Conservation (phyloP, 495 filamentous ascomycete genomes). For the Cudoniella acicularis region DNA sequence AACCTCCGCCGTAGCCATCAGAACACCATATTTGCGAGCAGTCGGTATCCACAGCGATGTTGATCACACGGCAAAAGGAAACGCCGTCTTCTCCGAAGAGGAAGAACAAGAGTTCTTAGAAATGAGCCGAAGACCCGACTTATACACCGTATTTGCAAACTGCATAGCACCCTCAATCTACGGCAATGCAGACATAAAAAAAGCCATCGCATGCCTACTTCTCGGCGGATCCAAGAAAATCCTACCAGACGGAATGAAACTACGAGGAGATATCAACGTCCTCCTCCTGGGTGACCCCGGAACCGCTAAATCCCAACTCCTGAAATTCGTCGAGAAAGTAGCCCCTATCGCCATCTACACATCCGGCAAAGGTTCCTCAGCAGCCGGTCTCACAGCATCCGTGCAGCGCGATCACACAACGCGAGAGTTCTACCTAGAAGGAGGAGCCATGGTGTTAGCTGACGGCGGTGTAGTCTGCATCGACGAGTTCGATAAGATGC, state of each 20-base stretch:
- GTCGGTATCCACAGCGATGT: conserved; percentile 88
- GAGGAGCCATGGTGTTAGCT: conserved; percentile 97
- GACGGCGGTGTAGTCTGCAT: conserved; percentile 99
- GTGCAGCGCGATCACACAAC: conserved; percentile 91
- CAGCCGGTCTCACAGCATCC: conserved; percentile 95
- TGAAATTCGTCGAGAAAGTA: conserved; percentile 97
- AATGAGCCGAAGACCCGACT: conserved; percentile 82
- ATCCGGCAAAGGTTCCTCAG: conserved; percentile 97
- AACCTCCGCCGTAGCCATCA: conserved; percentile 81
- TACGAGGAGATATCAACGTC: conserved; percentile 98
- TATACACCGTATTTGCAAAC: conserved; percentile 84
- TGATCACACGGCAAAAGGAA: conserved; percentile 85
- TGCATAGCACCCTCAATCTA: conserved; percentile 98
- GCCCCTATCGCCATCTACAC: conserved; percentile 98
- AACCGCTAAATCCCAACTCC: conserved; percentile 95
- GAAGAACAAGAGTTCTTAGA: conserved; percentile 98
- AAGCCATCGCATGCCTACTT: conserved; percentile 93
- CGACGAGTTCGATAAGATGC: conserved; percentile 99
- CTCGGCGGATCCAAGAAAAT: conserved; percentile 98
- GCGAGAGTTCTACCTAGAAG: conserved; percentile 96
- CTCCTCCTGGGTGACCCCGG: conserved; percentile 95
- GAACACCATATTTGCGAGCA: conserved; percentile 93
- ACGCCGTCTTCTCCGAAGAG: conserved; percentile 82
- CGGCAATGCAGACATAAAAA: conserved; percentile 95
- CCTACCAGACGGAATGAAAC: conserved; percentile 95